A percentile compares a stretch with the other conserved stretches of the same genome.
Evolutionary conservation across 176 grass and related monocot genomes (phyloP).

Genomic region (Phoenix dactylifera): DNA sequence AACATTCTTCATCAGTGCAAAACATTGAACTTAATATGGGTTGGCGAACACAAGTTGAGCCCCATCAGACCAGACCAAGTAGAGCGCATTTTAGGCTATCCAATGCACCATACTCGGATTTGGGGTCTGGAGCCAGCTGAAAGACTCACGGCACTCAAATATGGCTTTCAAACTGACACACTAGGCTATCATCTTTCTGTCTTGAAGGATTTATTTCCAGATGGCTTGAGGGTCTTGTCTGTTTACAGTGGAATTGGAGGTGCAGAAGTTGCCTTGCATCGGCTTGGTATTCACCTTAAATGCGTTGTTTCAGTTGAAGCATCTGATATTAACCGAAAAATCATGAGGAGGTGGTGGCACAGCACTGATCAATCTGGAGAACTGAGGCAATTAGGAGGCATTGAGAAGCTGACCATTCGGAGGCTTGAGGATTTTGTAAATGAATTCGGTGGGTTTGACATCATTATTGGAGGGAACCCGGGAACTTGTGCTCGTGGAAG

Average conservation of each 20-base stretch:
- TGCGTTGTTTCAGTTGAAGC: conserved; percentile 71
- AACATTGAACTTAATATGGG: conserved; percentile 58
- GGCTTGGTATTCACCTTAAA: conserved; percentile 56
- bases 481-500: conserved; percentile 17
- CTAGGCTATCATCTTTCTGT: conserved; percentile 45
- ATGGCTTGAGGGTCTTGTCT: conserved; percentile 57
- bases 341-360: conserved; percentile 65
- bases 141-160: conserved; percentile 43
- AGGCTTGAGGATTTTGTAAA: conserved; percentile 31
- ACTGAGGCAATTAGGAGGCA: conserved; percentile 40
- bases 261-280: conserved; percentile 47
- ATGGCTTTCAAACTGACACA: conserved; percentile 56
- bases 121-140: conserved; percentile 27
- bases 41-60: conserved; percentile 34
- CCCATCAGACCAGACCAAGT: conserved; percentile 47
- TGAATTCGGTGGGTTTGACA: conserved; percentile 71
- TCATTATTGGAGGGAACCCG: conserved; percentile 48
- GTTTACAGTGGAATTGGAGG: conserved; percentile 74
- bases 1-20: conserved; percentile 53
- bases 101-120: conserved; percentile 42
- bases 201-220: conserved; percentile 44
- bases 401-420: conserved; percentile 36
- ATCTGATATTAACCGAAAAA: conserved; percentile 52
- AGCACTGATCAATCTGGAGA: conserved; percentile 47
- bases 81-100: conserved; percentile 70